Conservation (phyloP, 495 filamentous ascomycete species). For the Physcia stellaris region DNA sequence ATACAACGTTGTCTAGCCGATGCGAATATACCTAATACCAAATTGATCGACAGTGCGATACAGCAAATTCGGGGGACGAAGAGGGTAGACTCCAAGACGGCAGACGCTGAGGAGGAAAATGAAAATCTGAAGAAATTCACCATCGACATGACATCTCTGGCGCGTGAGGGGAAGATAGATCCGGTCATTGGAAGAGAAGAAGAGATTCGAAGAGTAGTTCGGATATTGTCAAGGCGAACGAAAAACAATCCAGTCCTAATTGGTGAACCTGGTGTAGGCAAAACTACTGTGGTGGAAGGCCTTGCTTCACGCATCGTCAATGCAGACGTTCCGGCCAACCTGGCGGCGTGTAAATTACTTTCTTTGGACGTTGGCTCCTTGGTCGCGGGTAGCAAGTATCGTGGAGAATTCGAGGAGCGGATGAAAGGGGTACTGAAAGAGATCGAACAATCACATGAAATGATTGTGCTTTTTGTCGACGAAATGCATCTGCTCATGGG, state of each 20-base stretch:
- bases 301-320: slow-evolving; percentile 94
- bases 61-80: slow-evolving; percentile 80
- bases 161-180: slow-evolving; percentile 92
- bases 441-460: slow-evolving; percentile 90
- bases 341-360: slow-evolving; percentile 86
- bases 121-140: slow-evolving; percentile 96
- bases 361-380: slow-evolving; percentile 90
- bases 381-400: slow-evolving; percentile 93
- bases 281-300: slow-evolving; percentile 95
- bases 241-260: slow-evolving; percentile 98
- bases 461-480: slow-evolving; percentile 94
- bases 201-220: slow-evolving; percentile 86
- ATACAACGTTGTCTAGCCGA: slow-evolving; percentile 66
- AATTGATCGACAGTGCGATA: slow-evolving; percentile 76
- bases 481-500: slow-evolving; percentile 99
- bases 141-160: slow-evolving; percentile 90
- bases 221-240: slow-evolving; percentile 83
- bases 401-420: slow-evolving; percentile 95
- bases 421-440: slow-evolving; percentile 99
- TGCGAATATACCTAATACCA: slow-evolving; percentile 80
- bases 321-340: slow-evolving; percentile 83
- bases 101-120: slow-evolving; percentile 76
- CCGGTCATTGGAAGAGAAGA: slow-evolving; percentile 96
- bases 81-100: slow-evolving; percentile 87
- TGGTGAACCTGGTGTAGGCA: slow-evolving; percentile 95